These are phyloP conservation scores for Symbiodinium natans DNA, from an alignment of 73 alveolate species.

Conservation along the genomic window DNA sequence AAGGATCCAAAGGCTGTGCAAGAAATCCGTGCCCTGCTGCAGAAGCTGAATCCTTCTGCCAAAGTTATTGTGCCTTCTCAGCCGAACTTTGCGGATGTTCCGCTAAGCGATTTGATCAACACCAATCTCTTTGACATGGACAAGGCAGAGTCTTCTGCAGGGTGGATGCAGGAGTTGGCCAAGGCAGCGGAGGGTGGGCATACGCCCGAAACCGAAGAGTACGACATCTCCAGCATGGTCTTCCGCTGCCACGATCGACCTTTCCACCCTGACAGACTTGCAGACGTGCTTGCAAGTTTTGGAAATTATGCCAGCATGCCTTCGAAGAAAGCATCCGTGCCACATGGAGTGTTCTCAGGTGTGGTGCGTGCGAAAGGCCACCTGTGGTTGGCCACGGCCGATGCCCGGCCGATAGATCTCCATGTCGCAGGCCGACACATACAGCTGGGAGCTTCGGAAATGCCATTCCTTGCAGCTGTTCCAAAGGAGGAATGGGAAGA, in stretches of 20 bases:
- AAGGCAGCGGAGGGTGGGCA: constrained; percentile 74
- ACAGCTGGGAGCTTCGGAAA: constrained; percentile 7
- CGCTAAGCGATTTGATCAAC: constrained; percentile 91
- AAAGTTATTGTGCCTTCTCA: constrained; percentile 67
- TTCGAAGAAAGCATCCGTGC: neutral
- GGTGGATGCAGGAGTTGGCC: constrained; percentile 95
- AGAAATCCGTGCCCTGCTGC: constrained; percentile 68
- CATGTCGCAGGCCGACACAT: constrained; percentile 87
- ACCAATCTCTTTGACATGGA: constrained; percentile 95
- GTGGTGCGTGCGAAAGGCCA: constrained; percentile 94
- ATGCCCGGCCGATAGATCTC: constrained; percentile 49
- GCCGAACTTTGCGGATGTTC: constrained; percentile 90
- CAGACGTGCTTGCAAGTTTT: constrained; percentile 48
- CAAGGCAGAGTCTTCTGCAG: constrained; percentile 92
- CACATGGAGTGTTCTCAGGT: constrained; percentile 7
- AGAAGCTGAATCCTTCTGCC: constrained; percentile 95
- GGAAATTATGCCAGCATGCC: constrained; percentile 56
- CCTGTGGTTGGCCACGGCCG: constrained; percentile 94
- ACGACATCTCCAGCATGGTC: constrained; percentile 94
- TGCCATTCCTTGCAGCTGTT: constrained; percentile 59
- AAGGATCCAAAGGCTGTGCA: constrained; percentile 23
- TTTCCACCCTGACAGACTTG: constrained; percentile 94
- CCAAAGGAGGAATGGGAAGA: constrained; percentile 69
- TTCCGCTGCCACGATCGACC: constrained; percentile 94
- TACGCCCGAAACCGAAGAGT: constrained; percentile 95